Evolutionary conservation across 305 asterid genomes (phyloP).

Genomic region (Fraxinus paxiana): DNA sequence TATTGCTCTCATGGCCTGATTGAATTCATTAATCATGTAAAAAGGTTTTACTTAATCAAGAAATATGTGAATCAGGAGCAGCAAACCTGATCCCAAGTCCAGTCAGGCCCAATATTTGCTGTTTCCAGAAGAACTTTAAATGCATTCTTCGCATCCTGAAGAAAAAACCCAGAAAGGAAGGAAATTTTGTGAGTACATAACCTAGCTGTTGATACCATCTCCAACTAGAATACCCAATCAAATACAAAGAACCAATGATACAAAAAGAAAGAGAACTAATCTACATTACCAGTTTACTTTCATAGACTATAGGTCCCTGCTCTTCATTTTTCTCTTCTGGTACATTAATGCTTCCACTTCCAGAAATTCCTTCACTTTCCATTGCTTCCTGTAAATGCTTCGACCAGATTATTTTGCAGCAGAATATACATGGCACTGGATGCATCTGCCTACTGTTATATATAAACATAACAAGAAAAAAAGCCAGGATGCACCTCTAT

Average conservation of each 20-base stretch:
- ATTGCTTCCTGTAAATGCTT: conserved; percentile 49
- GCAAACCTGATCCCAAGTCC: conserved; percentile 91
- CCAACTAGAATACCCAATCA: conserved; percentile 12
- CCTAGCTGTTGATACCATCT: conserved; percentile 3
- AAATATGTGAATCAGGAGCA: conserved; percentile 22
- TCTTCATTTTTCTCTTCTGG: conserved; percentile 61
- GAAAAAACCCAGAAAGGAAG: conserved; percentile 4
- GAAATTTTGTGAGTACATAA: neutral
- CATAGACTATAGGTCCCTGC: conserved; percentile 53
- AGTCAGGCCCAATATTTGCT: conserved; percentile 75
- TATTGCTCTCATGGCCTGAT: conserved; percentile 84
- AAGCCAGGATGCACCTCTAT: conserved; percentile 44
- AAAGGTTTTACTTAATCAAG: conserved; percentile 13
- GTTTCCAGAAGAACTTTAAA: conserved; percentile 71
- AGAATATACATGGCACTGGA: neutral
- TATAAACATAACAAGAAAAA: conserved; percentile 11
- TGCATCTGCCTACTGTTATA: neutral
- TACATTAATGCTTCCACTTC: conserved; percentile 33
- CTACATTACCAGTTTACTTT: conserved; percentile 67
- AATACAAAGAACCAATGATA: conserved; percentile 1
- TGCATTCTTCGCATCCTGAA: conserved; percentile 79
- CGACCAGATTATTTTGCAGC: conserved; percentile 17
- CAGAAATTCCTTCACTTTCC: conserved; percentile 38
- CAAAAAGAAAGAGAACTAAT: conserved; percentile 21
- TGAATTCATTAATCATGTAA: conserved; percentile 18